These are phyloP conservation scores for Penicillium expansum DNA, from an alignment of 2,329 filamentous ascomycete species.

Conservation along the genomic window DNA sequence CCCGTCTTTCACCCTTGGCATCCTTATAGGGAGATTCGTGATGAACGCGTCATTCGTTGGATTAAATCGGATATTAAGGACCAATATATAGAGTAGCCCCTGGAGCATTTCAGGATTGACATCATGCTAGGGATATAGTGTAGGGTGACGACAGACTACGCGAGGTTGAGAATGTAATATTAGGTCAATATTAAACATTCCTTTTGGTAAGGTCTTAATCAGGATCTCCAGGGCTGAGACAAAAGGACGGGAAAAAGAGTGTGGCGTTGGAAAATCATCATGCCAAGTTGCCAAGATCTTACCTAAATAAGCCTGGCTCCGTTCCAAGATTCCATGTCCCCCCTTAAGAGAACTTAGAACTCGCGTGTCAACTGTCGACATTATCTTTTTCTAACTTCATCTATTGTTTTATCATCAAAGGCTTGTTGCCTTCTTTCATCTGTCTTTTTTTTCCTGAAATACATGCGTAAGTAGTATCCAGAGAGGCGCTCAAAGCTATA, in stretches of 20 bases:
- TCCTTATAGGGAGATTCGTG: conserved; percentile 11
- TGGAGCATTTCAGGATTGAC: conserved; percentile 5
- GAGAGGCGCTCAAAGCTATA: neutral
- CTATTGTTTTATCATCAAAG: conserved; percentile 9
- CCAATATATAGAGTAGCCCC: neutral
- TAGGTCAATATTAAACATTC: neutral
- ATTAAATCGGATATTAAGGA: neutral
- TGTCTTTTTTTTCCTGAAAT: conserved; percentile 28
- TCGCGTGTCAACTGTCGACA: neutral
- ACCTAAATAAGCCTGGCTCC: conserved; percentile 14
- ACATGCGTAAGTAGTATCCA: conserved; percentile 34
- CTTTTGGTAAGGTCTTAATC: neutral
- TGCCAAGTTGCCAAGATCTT: conserved; percentile 17
- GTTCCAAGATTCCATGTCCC: neutral
- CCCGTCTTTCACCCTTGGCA: conserved; percentile 4
- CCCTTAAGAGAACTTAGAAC: neutral
- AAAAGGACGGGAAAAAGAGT: neutral
- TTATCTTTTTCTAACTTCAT: neutral
- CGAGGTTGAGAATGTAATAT: neutral
- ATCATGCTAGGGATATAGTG: conserved; percentile 6
- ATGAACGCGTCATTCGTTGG: conserved; percentile 17
- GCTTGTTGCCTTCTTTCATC: conserved; percentile 19
- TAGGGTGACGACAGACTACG: neutral
- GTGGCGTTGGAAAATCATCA: neutral
- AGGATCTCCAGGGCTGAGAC: neutral